phyloP scores from a whole-genome alignment of 495 filamentous ascomycete genomes.

The Aspergillus coremiiformis region DNA sequence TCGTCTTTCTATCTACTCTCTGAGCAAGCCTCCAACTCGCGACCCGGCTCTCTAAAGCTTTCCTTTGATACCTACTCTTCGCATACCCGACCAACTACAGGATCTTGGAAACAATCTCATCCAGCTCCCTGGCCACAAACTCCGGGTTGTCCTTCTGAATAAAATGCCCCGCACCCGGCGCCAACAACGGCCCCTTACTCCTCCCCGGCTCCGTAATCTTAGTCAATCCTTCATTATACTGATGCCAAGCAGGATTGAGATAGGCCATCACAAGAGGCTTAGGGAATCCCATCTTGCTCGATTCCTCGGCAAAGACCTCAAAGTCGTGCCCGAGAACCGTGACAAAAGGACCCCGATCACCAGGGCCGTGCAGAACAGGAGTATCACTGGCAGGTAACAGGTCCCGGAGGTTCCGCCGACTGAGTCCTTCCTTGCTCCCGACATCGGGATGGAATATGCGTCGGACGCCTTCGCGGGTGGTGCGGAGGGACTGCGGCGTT shows the following conservation, averaged over 20 bases:
- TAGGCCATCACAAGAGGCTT: conserved; percentile 41
- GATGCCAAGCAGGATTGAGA: conserved; percentile 48
- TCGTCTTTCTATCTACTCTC: too few species aligned
- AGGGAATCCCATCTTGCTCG: conserved; percentile 27
- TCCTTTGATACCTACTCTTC: too few species aligned
- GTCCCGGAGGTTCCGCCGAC: conserved; percentile 38
- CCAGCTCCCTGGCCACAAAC: conserved; percentile 47
- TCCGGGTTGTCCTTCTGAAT: conserved; percentile 53
- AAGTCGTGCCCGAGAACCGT: conserved; percentile 57
- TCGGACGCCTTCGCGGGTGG: conserved; percentile 32
- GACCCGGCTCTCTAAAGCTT: too few species aligned
- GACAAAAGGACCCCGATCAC: conserved; percentile 34
- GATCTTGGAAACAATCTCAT: conserved; percentile 26
- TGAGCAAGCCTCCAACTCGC: too few species aligned
- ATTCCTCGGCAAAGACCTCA: conserved; percentile 48
- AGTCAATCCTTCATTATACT: conserved; percentile 50
- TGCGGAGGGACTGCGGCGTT: conserved; percentile 38
- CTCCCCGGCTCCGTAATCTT: conserved; percentile 35
- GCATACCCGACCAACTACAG: too few species aligned
- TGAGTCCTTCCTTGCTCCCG: conserved; percentile 49
- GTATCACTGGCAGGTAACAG: conserved; percentile 45
- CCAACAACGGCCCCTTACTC: conserved; percentile 43
- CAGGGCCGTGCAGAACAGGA: conserved; percentile 38
- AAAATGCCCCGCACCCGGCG: conserved; percentile 52
- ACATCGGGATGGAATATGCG: conserved; percentile 46